A percentile compares a stretch with the other conserved stretches of the same genome.
phyloP scores from a whole-genome alignment of 1,284 basidiomycete genomes.

The Phaffia rhodozyma region DNA sequence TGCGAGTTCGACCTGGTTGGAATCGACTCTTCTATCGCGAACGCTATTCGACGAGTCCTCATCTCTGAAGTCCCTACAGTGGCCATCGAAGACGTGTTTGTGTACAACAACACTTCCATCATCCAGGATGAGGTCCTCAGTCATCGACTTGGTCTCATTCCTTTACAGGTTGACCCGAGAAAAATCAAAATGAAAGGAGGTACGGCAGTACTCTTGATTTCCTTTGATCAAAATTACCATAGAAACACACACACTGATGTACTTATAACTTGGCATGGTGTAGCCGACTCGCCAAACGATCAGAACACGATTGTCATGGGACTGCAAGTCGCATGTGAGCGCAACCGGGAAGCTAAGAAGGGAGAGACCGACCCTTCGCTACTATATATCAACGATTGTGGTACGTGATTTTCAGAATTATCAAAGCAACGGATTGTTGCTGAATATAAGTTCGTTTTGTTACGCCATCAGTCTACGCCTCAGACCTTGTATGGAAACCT shows the following conservation, averaged over 20 bases:
- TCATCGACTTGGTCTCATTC: conserved; percentile 81
- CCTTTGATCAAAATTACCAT: background rate
- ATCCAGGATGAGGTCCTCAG: conserved; percentile 89
- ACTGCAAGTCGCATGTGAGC: conserved; percentile 58
- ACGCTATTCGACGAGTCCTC: conserved; percentile 81
- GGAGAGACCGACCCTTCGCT: conserved; percentile 51
- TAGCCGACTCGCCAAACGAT: conserved; percentile 59
- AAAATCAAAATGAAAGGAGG: conserved; percentile 35
- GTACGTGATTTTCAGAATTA: conserved; percentile 18
- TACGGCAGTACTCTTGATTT: conserved; percentile 20
- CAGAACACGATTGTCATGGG: conserved; percentile 86
- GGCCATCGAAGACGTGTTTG: conserved; percentile 85
- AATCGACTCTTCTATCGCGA: conserved; percentile 91
- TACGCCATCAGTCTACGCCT: conserved; percentile 50
- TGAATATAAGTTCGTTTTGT: too few relatives aligned
- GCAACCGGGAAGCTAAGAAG: conserved; percentile 42
- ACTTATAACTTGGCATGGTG: conserved; percentile 13
- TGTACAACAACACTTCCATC: conserved; percentile 92
- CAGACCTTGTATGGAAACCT: conserved; percentile 67
- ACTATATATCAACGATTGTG: conserved; percentile 55
- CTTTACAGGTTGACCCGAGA: conserved; percentile 74
- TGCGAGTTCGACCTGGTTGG: conserved; percentile 94
- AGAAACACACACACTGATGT: too few relatives aligned
- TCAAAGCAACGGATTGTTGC: too few relatives aligned
- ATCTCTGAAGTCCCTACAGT: conserved; percentile 92